Evolutionary conservation across 371 early-diverging fungal genomes (phyloP), one percentile per base, ranked within the genome.

Genomic region (Apophysomyces elegans): DNA sequence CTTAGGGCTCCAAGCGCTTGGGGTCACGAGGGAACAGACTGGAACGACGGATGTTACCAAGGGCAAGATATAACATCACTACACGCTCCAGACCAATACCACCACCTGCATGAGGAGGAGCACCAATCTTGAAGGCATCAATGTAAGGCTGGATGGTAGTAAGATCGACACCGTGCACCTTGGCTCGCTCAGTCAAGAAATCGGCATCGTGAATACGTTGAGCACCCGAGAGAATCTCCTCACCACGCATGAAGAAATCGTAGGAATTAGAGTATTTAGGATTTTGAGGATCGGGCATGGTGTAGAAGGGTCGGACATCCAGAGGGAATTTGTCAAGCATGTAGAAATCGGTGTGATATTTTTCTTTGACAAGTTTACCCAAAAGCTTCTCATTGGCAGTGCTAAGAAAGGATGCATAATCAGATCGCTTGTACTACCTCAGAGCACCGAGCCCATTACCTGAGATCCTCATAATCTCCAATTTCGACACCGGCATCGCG

Each of bases 191-290:
- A 35, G 81, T 80, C 67, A 99, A 87, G 62, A 92, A 85, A 11
- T 82, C 91, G 37, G 97, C 82, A 73, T 98, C 95, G 77, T 98
- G 99, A 66, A 99, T 90, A 89, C 99, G 97, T 86, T 99, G 99
- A 35, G 99, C 99, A 61, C 99, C 99, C 43, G 99, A 99, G 70
- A 99, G 83, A 75, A 99, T 98, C 82, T 99, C 99, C 79, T 99
- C 99, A 63, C 99, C 99, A 64, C 99, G 91, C 82, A 99, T 91
- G 86, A 99, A 99, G 84, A 99, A 98, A 88, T 99, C 99, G 81
- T 99, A 99, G 26, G 99, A 99, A 91, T 99, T 98, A 70, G 98
- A 95, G 85, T 96, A 97, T 62, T 87, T 87, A 61, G 91, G 88
- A 67, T 91, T 81, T 37, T 84, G 71, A 36, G 98, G 93, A 82